Conservation (phyloP, 2,329 filamentous ascomycete genomes). For the Aureobasidium sp. region DNA sequence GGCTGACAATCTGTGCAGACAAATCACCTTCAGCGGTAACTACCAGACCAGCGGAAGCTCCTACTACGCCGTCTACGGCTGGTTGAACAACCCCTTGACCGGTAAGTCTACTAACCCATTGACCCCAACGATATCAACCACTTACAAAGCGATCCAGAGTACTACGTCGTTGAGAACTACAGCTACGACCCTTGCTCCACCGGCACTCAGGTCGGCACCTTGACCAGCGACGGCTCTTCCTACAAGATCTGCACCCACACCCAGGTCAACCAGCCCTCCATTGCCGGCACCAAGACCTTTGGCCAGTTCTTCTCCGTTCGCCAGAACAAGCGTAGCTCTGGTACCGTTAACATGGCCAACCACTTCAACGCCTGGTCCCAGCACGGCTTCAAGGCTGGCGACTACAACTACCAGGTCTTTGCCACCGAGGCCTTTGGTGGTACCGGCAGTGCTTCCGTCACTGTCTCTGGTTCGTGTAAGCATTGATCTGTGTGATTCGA, state of each 20-base stretch:
- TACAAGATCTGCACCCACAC: constrained; percentile 48
- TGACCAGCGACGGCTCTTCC: constrained; percentile 46
- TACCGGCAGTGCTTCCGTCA: constrained; percentile 25
- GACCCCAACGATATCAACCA: not conserved
- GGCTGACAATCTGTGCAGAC: constrained; percentile 27
- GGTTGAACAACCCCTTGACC: constrained; percentile 45
- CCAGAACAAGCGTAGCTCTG: constrained; percentile 42
- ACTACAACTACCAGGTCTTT: constrained; percentile 48
- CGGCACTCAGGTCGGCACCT: constrained; percentile 43
- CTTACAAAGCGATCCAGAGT: constrained; percentile 36
- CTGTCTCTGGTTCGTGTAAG: constrained; percentile 9
- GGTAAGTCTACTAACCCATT: not conserved
- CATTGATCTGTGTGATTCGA: not conserved
- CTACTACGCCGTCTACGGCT: constrained; percentile 53
- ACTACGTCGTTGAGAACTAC: constrained; percentile 52
- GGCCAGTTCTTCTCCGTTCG: constrained; percentile 50
- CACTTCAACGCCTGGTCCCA: constrained; percentile 51
- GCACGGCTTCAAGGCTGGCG: constrained; percentile 43
- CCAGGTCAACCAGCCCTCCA: constrained; percentile 41
- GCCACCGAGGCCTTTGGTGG: constrained; percentile 39
- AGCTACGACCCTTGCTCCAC: constrained; percentile 37
- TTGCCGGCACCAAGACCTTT: constrained; percentile 49
- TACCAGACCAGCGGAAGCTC: constrained; percentile 44
- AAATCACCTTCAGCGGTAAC: constrained; percentile 43
- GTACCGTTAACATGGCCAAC: constrained; percentile 43